Base-by-base conservation (phyloP, 2,329 filamentous ascomycete genomes). In the Apiospora saccharicola region DNA sequence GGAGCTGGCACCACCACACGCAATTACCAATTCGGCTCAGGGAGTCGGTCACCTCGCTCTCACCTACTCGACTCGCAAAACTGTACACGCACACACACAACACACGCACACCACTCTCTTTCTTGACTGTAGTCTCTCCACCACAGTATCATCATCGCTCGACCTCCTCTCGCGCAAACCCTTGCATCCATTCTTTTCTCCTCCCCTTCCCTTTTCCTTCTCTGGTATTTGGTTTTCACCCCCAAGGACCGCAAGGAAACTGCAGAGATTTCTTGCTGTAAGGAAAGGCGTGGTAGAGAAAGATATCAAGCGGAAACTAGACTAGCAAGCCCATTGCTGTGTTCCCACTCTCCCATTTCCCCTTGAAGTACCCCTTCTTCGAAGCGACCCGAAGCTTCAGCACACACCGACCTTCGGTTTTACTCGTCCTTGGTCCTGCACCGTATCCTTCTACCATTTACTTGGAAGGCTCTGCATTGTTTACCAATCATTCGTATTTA, bases 141-240 rank as follows among this genome's bases (percentile, higher is more conserved):
- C 57, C 57, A 64, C 34, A 64, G 57, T 64, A 64, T 64, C 57
- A 64, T 64, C 57, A 64, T 64, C 57, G 57, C 57, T 61, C 19
- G 53, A 61, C 53, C 53, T 61, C 53, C 53, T 47, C 67, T 46
- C 67, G 67, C 30, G 67, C 67, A 68, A 30, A 68, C 67, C 41
- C 67, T 47, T 68, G 67, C 67, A 68, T 68, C 67, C 67, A 46
- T 47, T 68, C 67, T 68, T 68, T 68, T 68, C 44, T 47, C 41
- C 44, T 47, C 44, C 41, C 67, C n/a, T 44, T 68, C 43, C 67
- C 43, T 37, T 68, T 67, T 46, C 43, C 37, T 67, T 47, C 34
- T 67, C n/a, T 68, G 57, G 57, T 64, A 61, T 64, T 64, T 64
- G 57, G 57, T 64, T 41, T 64, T 64, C 34, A 64, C 57, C 34